Percentiles rank a stretch among this genome's conserved stretches.
phyloP scores from a whole-genome alignment of 192 early-diverging fungal species.

The Gamsiella multidivaricata region DNA sequence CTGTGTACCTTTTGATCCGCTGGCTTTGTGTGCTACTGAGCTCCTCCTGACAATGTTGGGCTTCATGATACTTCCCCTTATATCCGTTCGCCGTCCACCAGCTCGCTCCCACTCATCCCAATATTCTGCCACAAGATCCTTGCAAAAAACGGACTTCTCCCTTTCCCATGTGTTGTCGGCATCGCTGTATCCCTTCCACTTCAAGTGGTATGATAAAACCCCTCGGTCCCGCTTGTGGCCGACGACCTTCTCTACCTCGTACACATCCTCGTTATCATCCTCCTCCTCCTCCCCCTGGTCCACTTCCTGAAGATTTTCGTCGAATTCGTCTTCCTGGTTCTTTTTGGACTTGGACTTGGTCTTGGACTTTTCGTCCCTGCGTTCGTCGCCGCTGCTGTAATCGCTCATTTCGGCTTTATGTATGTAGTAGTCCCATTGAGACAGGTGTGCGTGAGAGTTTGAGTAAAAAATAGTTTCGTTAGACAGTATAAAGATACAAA shows the following conservation, averaged over 20 bases:
- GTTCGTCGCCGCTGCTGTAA: too few relatives aligned
- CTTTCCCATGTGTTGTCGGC: conserved; percentile 54
- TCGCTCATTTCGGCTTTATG: too few relatives aligned
- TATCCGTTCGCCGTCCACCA: conserved; percentile 30
- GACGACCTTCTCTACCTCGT: conserved; percentile 41
- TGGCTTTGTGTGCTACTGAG: too few relatives aligned
- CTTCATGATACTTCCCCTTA: conserved; percentile 10
- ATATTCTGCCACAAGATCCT: conserved; percentile 20
- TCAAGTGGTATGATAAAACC: conserved; percentile 27
- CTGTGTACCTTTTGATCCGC: too few relatives aligned
- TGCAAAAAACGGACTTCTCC: conserved; percentile 9
- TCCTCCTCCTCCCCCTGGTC: background rate
- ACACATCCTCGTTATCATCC: conserved; percentile 13
- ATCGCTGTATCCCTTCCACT: conserved; percentile 49
- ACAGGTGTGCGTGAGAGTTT: too few relatives aligned
- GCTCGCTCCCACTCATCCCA: conserved; percentile 17
- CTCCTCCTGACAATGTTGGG: background rate
- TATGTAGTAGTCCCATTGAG: too few relatives aligned
- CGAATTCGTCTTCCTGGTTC: too few relatives aligned
- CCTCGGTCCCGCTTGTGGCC: conserved; percentile 15
- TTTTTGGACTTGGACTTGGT: too few relatives aligned
- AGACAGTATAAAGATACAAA: too few relatives aligned
- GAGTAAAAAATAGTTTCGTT: too few relatives aligned
- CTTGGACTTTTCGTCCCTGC: too few relatives aligned
- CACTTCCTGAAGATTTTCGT: too few relatives aligned